Base-by-base conservation (phyloP, 257 asterid species). In the Misopates orontium region DNA sequence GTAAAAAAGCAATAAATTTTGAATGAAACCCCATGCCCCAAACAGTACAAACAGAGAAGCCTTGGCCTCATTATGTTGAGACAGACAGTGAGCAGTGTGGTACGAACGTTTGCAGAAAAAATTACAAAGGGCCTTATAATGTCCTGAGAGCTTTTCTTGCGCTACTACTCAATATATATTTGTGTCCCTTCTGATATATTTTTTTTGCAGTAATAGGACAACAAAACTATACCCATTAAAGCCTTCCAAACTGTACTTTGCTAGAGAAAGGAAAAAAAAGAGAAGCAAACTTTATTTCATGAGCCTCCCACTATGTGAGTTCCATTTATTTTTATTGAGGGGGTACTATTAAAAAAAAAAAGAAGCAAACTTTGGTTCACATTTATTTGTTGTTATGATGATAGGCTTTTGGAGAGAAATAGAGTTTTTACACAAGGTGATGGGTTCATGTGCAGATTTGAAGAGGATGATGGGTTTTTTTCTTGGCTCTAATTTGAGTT, bases 51-150 rank as follows among this genome's bases (percentile, higher is more conserved):
- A 36, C 21, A 44, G 11, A 45, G 23, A 59, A 52, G 23, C 49
- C 57, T 28, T 71, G 72, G 70, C 75, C 71, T 56, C 65, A 60
- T 70, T 71, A 58, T 67, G 76, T 56, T 50, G 45, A 77, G 73
- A 69, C 73, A 68, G 47, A 62, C 60, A 54, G 58, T 71, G 19
- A 55, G 50, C 77, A 61, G 70, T 67, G 36, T 24, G 60, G 31
- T 45, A 63, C 70, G 65, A 22, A 59, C 41, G 44, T 28, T 28
- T 32, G 51, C 36, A 66, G 54, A 51, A 68, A 75, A n/a, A n/a
- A n/a, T n/a, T 55, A 62, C 73, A 71, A 67, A 58, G 21, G 28
- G 51, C 64, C 66, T 62, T 55, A 51, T n/a, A n/a, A n/a, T 71
- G 69, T 67, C 63, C 22, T 50, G 2, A 60, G 12, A 60, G 12